These are phyloP conservation scores for Saitozyma podzolica DNA, from an alignment of 768 basidiomycete genomes.

Conservation along the genomic window DNA sequence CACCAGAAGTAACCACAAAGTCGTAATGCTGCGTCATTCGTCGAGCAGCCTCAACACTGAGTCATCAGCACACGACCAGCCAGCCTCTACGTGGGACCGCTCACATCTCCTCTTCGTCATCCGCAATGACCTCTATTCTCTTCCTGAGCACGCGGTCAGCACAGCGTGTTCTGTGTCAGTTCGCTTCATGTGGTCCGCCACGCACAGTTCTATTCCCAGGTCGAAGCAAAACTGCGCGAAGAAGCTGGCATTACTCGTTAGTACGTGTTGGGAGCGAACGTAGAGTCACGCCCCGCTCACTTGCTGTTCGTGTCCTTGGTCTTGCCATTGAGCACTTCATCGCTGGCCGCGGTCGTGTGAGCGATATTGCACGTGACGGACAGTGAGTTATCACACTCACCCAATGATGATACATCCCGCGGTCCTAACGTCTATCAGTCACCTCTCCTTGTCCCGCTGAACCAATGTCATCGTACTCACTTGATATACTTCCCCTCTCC, in stretches of 20 bases:
- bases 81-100: conserved; percentile 28
- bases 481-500: conserved; percentile 71
- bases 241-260: conserved; percentile 57
- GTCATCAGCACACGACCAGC: not conserved
- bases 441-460: not conserved
- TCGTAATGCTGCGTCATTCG: conserved; percentile 80
- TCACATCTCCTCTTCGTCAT: conserved; percentile 86
- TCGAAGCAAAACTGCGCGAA: conserved; percentile 89
- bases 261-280: not conserved
- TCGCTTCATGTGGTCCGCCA: not conserved
- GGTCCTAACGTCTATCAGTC: conserved; percentile 21
- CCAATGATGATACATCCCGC: conserved; percentile 54
- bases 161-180: not conserved
- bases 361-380: not conserved
- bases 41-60: conserved; percentile 77
- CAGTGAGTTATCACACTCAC: conserved; percentile 18
- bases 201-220: conserved; percentile 59
- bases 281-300: conserved; percentile 11
- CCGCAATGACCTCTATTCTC: conserved; percentile 85
- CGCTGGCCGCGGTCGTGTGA: conserved; percentile 56
- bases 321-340: conserved; percentile 91
- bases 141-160: conserved; percentile 58
- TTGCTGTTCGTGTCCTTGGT: conserved; percentile 58
- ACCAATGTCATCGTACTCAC: conserved; percentile 11
- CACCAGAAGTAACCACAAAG: conserved; percentile 85